Percentiles rank a stretch among this genome's conserved stretches.
Conservation (phyloP, 208 protist genomes). For the Leishmania major region DNA sequence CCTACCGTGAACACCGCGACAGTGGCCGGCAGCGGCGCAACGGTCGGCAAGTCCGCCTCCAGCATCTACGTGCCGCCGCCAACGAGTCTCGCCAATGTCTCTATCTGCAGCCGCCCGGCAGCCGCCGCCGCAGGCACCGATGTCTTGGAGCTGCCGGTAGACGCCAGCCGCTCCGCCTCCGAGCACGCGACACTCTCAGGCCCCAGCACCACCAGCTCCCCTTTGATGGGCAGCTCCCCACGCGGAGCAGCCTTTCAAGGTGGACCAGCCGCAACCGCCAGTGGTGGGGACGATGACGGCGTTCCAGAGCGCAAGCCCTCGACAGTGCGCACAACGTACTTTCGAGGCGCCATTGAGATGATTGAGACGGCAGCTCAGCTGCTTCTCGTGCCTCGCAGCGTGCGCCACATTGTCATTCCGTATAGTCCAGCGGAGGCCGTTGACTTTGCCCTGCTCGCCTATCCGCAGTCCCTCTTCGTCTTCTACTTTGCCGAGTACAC, state of each 20-base stretch:
- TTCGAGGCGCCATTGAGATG: slow-evolving; percentile 62
- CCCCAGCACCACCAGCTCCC: slow-evolving; percentile 8
- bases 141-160: slow-evolving; percentile 40
- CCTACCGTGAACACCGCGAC: slow-evolving; percentile 22
- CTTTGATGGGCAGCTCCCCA: slow-evolving; percentile 8
- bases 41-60: slow-evolving; percentile 12
- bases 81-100: slow-evolving; percentile 63
- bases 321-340: slow-evolving; percentile 60
- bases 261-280: background rate
- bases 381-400: slow-evolving; percentile 40
- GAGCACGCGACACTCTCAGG: slow-evolving; percentile 12
- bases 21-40: slow-evolving; percentile 18
- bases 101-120: slow-evolving; percentile 68
- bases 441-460: slow-evolving; percentile 75
- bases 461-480: slow-evolving; percentile 80
- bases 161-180: background rate
- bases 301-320: slow-evolving; percentile 31
- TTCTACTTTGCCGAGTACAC: slow-evolving; percentile 91
- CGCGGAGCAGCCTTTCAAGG: slow-evolving; percentile 4
- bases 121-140: slow-evolving; percentile 59
- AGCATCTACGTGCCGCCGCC: slow-evolving; percentile 38
- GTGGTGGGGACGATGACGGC: slow-evolving; percentile 14
- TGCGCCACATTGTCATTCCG: slow-evolving; percentile 45
- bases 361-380: slow-evolving; percentile 75
- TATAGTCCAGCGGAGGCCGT: slow-evolving; percentile 80